phyloP scores from a whole-genome alignment of 202 grass and related monocot genomes.

The Sporobolus alterniflorus region DNA sequence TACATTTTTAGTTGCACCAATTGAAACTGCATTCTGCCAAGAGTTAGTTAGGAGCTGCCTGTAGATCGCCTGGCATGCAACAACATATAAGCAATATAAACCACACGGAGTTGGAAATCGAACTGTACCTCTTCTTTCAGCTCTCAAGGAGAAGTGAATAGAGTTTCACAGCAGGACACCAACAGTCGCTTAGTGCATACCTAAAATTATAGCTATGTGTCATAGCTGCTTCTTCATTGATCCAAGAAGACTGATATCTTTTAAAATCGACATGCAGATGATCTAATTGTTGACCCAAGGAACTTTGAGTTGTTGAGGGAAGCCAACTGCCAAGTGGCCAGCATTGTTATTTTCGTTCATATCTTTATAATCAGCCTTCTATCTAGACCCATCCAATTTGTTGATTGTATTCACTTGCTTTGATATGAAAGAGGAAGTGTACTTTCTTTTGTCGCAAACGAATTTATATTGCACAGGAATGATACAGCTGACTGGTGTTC shows the following conservation, averaged over 20 bases:
- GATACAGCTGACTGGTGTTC: too few species aligned
- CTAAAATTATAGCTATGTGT: constrained; percentile 7
- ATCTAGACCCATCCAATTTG: not conserved
- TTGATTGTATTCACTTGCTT: not conserved
- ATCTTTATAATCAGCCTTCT: constrained; percentile 27
- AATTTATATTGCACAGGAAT: too few species aligned
- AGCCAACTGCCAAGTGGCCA: constrained; percentile 94
- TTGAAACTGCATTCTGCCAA: not conserved
- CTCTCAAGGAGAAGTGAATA: constrained; percentile 11
- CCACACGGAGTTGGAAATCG: not conserved
- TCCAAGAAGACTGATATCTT: constrained; percentile 22
- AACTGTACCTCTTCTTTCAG: not conserved
- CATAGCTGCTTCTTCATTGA: constrained; percentile 10
- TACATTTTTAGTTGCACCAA: constrained; percentile 6
- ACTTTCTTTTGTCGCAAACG: too few species aligned
- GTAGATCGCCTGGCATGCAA: not conserved
- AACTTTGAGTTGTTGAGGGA: constrained; percentile 96
- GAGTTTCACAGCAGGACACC: not conserved
- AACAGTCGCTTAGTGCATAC: not conserved
- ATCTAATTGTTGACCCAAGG: constrained; percentile 97
- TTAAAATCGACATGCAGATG: constrained; percentile 57
- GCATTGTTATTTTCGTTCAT: constrained; percentile 30
- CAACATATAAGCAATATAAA: not conserved
- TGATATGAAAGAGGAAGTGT: not conserved
- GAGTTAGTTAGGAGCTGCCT: not conserved